Evolutionary conservation across 179 eudicot genomes (phyloP).

Genomic region (Spinacia oleracea): DNA sequence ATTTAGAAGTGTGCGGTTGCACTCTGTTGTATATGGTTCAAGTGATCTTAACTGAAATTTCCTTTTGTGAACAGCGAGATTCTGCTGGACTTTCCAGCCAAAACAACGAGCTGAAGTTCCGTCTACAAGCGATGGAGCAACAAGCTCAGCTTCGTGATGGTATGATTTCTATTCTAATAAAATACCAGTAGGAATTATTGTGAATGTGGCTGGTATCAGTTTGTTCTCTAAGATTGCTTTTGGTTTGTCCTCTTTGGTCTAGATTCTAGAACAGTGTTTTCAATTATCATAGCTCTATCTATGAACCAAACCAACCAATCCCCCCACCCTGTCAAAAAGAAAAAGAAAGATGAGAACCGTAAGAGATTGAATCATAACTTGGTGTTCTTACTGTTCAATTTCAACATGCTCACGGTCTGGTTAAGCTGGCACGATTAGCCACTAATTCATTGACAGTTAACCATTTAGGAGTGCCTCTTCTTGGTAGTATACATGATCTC

Average conservation of each 20-base stretch:
- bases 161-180: slow-evolving; percentile 31
- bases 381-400: background rate
- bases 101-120: slow-evolving; percentile 88
- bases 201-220: background rate
- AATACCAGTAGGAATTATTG: no score
- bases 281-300: background rate
- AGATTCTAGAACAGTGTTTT: background rate
- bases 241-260: background rate
- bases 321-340: no score
- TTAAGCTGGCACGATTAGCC: background rate
- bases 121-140: slow-evolving; percentile 96
- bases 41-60: slow-evolving; percentile 8
- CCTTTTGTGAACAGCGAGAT: slow-evolving; percentile 58
- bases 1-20: background rate
- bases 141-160: slow-evolving; percentile 96
- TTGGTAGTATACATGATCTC: background rate
- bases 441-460: background rate
- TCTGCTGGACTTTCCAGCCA: slow-evolving; percentile 74
- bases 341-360: background rate
- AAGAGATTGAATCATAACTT: background rate
- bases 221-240: background rate
- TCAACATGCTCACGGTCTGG: background rate
- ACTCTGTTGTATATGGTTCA: slow-evolving; percentile 3
- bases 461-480: background rate
- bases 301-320: background rate